Evolutionary conservation across 1,284 basidiomycete genomes (phyloP), one percentile per base, ranked within the genome.

Genomic region (Ganoderma meredithae): DNA sequence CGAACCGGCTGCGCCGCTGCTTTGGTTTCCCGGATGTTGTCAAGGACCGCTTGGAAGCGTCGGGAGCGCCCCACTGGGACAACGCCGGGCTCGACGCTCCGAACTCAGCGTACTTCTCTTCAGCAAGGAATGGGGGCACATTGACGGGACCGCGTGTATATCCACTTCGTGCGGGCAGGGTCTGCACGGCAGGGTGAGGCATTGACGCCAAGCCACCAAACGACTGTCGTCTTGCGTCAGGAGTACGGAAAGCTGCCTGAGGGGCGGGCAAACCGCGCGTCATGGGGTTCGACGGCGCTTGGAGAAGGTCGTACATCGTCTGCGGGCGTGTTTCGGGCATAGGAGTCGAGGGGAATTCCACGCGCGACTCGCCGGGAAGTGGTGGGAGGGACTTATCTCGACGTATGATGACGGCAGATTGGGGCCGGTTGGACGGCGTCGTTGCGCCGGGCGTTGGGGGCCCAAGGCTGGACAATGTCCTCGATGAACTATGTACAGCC

Each of bases 331-430:
- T 71, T 47, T 88, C 87, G 1, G 81, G 76, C 65, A 78, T 74
- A 19, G 72, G 55, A 43, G 76, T 72, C 33, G 78, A 74, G n/a
- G 83, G 83, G 62, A 83, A 80, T 62, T 77, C 78, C 31, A 79
- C 73, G 12, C 73, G 70, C 13, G 75, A 71, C 25, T 93, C 91
- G 19, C 82, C 84, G 6, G 90, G 93, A 49, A 94, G 83, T 12
- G 93, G 93, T 3, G 93, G 93, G 2, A 95, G 80, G 3, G 88
- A 90, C 75, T 95, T 95, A 69, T 94, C 91, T 49, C 91, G 82
- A 22, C 84, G 84, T 58, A 88, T 73, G 5, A 75, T 69, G 22
- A 78, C 69, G 4, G 60, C 65, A 12, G 82, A 81, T 17, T 81
- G 79, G 7, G 81, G 78, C 55, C 81, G 79, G 17, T 76, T 72